Base-by-base conservation (phyloP, 441 rosid genomes). In the Macaranga tanarius region DNA sequence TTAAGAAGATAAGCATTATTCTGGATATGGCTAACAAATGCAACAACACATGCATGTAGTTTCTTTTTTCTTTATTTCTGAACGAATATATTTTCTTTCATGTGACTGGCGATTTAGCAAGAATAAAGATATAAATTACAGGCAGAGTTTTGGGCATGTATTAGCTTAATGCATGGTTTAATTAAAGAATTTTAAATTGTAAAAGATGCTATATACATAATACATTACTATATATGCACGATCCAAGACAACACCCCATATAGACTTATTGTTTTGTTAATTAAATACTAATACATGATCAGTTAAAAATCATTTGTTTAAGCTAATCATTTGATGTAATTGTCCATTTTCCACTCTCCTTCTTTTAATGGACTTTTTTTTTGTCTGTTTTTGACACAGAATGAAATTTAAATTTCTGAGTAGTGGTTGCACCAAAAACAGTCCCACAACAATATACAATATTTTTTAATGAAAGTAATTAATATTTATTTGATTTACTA, bases 201-300 rank as follows among this genome's bases (percentile, higher is more conserved):
- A 54, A 65, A 61, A 23, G 54, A 57, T 47, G 44, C 22, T 65
- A 11, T 15, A 40, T 48, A 34, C 5, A 31, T 1, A 31, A 31
- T 31, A 31, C 38, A 31, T 31, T 31, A 42, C 45, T 26, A 26
- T 34, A 6, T 23, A 62, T 56, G 77, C 81, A 75, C 67, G 83
- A 85, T 85, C 82, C 85, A 44, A 79, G 78, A 79, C 81, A 72
- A 20, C 74, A 62, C 70, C 86, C 86, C 38, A 31, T 31, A 79
- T 70, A 75, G 75, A 69, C 56, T 38, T 71, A 6, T 3, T 48
- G 10, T 65, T n/a, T 54, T 19, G 9, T 19, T 25, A 40, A 55
- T 48, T 20, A 54, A 28, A 26, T 11, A 15, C 0, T 22, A 22
- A 5, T 23, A 22, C 5, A 42, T 11, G 7, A 42, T 42, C 51